A percentile compares a stretch with the other conserved stretches of the same genome.
Conservation (phyloP, 371 early-diverging fungal species). For the Smittium mucronatum region DNA sequence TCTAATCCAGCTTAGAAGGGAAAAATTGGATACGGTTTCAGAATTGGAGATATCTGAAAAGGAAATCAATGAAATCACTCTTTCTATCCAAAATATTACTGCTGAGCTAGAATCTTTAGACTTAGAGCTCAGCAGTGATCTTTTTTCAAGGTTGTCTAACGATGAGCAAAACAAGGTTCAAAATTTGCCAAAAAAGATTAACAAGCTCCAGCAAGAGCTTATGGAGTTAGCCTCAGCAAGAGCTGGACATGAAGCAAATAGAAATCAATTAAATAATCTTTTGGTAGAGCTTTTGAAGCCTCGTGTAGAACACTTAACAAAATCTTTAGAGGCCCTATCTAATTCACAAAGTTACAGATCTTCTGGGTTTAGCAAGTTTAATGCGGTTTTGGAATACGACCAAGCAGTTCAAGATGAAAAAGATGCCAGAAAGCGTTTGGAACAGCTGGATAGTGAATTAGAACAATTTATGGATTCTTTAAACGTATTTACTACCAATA, state of each 20-base stretch:
- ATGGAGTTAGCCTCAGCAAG: constrained; percentile 18
- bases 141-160: constrained; percentile 35
- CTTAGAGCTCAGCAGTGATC: constrained; percentile 42
- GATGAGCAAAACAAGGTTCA: constrained; percentile 45
- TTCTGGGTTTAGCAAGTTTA: background rate
- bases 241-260: constrained; percentile 40
- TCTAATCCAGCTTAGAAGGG: constrained; percentile 17
- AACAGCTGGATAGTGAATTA: constrained; percentile 19
- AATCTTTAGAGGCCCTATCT: constrained; percentile 46
- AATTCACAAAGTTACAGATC: constrained; percentile 7
- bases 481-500: constrained; percentile 20
- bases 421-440: constrained; percentile 18
- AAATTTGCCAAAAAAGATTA: constrained; percentile 3
- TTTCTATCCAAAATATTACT: constrained; percentile 23
- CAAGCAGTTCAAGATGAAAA: constrained; percentile 17
- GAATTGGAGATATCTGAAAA: constrained; percentile 25
- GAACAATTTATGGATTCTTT: constrained; percentile 31
- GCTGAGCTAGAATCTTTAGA: constrained; percentile 44
- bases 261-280: constrained; percentile 33
- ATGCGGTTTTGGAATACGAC: constrained; percentile 10
- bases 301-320: constrained; percentile 16
- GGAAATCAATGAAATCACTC: constrained; percentile 15
- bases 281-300: constrained; percentile 35
- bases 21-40: constrained; percentile 16
- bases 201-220: background rate